phyloP scores from a whole-genome alignment of 495 filamentous ascomycete species.

The Letharia lupina region DNA sequence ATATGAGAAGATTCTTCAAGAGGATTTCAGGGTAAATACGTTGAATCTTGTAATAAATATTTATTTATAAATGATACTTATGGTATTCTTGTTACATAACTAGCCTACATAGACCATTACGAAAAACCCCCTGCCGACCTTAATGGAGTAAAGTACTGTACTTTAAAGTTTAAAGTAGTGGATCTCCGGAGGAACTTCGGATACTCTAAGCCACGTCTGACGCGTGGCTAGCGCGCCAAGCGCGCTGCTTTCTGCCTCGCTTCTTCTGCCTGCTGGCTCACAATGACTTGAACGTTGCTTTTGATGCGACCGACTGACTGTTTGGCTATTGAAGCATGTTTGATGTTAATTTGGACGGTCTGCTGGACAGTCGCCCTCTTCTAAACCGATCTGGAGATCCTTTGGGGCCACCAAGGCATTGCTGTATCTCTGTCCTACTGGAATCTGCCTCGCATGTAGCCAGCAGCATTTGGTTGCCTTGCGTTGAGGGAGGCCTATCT shows the following conservation, averaged over 20 bases:
- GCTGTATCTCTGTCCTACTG: background rate
- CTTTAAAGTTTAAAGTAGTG: too few species aligned
- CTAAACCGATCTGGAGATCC: background rate
- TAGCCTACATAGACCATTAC: too few species aligned
- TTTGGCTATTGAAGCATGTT: background rate
- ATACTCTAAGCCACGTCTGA: too few species aligned
- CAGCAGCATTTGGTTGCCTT: slow-evolving; percentile 1
- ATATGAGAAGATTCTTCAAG: too few species aligned
- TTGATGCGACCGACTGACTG: background rate
- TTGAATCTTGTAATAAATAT: too few species aligned
- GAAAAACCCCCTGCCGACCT: too few species aligned
- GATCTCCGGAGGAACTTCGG: too few species aligned
- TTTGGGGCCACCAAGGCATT: background rate
- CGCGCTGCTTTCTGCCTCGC: background rate
- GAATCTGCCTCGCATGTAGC: background rate
- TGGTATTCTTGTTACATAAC: too few species aligned
- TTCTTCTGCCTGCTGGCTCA: background rate
- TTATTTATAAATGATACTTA: too few species aligned
- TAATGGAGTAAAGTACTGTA: too few species aligned
- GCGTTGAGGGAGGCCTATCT: background rate
- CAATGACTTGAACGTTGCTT: background rate
- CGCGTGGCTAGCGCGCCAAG: background rate
- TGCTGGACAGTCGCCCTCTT: background rate
- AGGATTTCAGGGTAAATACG: too few species aligned
- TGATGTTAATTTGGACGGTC: background rate